A percentile compares a stretch with the other conserved stretches of the same genome.
These are phyloP conservation scores for Solanum stenotomum DNA, from an alignment of 257 asterid species.

Conservation along the genomic window DNA sequence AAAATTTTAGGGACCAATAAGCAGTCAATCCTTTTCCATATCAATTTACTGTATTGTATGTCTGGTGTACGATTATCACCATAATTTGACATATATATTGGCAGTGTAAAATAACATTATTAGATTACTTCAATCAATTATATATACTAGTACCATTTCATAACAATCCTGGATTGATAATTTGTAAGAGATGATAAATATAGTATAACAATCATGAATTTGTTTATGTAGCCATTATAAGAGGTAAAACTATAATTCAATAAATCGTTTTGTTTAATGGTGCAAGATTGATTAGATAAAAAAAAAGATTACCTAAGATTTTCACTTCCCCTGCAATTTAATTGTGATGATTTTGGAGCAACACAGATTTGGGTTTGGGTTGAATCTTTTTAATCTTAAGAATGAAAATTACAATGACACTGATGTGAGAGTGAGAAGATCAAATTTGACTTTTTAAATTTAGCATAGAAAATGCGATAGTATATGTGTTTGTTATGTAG, in stretches of 20 bases:
- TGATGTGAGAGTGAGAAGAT: not conserved
- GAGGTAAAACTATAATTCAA: not conserved
- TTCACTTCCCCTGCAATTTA: too few relatives aligned
- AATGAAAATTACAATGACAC: not conserved
- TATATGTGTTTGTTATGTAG: not conserved
- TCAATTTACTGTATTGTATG: not conserved
- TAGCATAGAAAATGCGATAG: not conserved
- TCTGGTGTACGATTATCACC: not conserved
- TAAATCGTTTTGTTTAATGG: not conserved
- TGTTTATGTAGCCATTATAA: not conserved
- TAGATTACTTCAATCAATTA: not conserved
- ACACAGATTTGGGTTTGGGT: not conserved
- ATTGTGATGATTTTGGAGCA: not conserved
- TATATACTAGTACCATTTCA: not conserved
- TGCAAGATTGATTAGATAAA: too few relatives aligned
- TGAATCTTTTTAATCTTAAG: not conserved
- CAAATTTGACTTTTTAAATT: not conserved
- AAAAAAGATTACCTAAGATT: too few relatives aligned
- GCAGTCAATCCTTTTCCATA: not conserved
- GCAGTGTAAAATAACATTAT: not conserved
- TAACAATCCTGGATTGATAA: not conserved
- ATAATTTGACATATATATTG: not conserved
- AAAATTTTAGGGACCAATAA: not conserved
- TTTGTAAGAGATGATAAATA: not conserved
- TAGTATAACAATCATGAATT: not conserved